Base-by-base conservation (phyloP, 176 grass and related monocot genomes). In the Oryza glumipatula region DNA sequence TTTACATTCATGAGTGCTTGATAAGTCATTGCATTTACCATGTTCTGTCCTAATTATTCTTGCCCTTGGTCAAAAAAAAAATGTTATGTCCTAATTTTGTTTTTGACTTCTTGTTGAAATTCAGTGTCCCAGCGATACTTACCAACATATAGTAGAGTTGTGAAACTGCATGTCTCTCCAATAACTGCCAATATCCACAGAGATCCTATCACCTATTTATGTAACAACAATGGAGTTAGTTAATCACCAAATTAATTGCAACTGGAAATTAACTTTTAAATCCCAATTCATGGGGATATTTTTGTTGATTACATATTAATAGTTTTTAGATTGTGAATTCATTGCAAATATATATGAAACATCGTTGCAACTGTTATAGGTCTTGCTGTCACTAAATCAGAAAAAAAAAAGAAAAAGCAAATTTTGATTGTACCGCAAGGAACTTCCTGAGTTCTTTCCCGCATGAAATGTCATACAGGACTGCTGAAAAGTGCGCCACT, bases 381-480 rank as follows among this genome's bases (percentile, higher is more conserved):
- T 44, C 43, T 44, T 44, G 43, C 2, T 9, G 10, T 66, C 21
- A 71, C 65, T 6, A 74, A 19, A 43, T 38, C 4, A 54, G 45
- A 58, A 2, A 58, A 17, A 58, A 17, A 22, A 69, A 52, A 54
- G 16, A 67, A 70, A 45, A 0, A 70, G 54, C 1, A 24, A 26
- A 38, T 23, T 45, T 4, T 90, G 23, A 70, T 7, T 5, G 33
- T 96, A 98, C 96, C 89, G 78, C 32, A 52, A 96, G 88, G 68
- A 99, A 99, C 52, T 86, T 86, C 44, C 74, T 91, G 78, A 99
- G 91, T 61, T 99, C 91, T 49, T 94, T 99, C 52, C 93, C 96
- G 39, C 88, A 91, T 1, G 96, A 84, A 74, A 99, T 84, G 43
- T 99, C 84, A 43, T 92, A 84, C 16, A 99, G 76, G 49, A 58